Evolutionary conservation across 805 yeast genomes (phyloP).

Genomic region (Candida ipomoeae): DNA sequence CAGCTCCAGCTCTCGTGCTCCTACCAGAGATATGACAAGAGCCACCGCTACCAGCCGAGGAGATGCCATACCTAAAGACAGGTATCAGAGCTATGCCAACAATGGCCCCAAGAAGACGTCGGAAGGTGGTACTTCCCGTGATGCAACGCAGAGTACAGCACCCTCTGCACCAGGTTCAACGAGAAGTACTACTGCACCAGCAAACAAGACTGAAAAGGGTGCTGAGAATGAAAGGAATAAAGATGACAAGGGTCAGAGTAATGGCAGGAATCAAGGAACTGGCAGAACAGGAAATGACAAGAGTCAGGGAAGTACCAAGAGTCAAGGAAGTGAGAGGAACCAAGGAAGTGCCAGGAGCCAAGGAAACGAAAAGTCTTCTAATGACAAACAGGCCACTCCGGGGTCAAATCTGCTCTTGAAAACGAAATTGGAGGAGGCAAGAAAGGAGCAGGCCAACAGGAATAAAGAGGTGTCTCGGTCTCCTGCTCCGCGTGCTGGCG

Average conservation of each 20-base stretch:
- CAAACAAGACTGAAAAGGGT: constrained; percentile 4
- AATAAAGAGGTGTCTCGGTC: neutral
- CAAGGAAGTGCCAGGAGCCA: neutral
- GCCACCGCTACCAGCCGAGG: constrained; percentile 7
- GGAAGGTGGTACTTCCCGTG: neutral
- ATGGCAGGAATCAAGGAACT: neutral
- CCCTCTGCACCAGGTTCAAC: neutral
- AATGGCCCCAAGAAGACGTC: neutral
- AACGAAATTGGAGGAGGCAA: constrained; percentile 22
- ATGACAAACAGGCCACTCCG: no score
- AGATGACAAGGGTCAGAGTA: neutral
- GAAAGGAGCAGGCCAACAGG: constrained; percentile 18
- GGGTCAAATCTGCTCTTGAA: constrained; percentile 11
- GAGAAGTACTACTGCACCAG: neutral
- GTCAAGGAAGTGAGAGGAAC: neutral
- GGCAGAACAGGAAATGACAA: neutral
- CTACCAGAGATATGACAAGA: constrained; percentile 14
- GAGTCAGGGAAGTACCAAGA: neutral
- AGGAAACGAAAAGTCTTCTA: neutral
- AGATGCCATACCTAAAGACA: constrained; percentile 16
- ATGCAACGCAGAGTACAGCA: neutral
- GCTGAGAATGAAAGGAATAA: neutral
- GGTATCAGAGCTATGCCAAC: constrained; percentile 31
- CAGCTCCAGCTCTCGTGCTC: constrained; percentile 5
- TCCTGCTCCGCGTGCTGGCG: neutral